A percentile compares a stretch with the other conserved stretches of the same genome.
Conservation (phyloP, 2,329 filamentous ascomycete species). For the Colletotrichum filicis region DNA sequence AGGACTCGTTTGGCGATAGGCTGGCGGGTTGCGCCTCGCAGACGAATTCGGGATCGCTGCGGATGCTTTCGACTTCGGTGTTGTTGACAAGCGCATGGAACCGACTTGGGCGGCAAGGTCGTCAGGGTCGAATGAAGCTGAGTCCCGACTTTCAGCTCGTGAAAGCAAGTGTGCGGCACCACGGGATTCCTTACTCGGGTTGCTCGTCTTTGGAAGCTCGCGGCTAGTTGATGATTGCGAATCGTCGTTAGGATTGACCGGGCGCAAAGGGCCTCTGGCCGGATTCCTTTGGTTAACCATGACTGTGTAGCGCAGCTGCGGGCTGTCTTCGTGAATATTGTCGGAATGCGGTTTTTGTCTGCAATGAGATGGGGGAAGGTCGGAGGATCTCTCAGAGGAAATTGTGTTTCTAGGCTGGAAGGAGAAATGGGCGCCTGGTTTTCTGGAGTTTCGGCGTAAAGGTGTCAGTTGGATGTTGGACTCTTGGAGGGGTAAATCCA, state of each 20-base stretch:
- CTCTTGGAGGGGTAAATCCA: not conserved
- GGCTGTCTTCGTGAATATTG: not conserved
- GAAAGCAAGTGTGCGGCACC: conserved; percentile 41
- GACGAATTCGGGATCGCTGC: conserved; percentile 6
- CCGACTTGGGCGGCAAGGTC: conserved; percentile 33
- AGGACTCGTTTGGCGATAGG: conserved; percentile 10
- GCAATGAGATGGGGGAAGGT: conserved; percentile 32
- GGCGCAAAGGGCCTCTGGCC: conserved; percentile 55
- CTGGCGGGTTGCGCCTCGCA: conserved; percentile 15
- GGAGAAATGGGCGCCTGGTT: conserved; percentile 45
- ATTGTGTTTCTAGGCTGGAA: conserved; percentile 46
- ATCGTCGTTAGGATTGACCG: conserved; percentile 48
- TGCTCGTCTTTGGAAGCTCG: conserved; percentile 26
- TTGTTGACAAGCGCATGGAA: conserved; percentile 34
- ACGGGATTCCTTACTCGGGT: conserved; percentile 25
- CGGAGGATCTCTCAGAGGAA: conserved; percentile 38
- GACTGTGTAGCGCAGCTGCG: conserved; percentile 24
- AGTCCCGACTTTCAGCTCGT: conserved; percentile 26
- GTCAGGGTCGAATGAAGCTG: conserved; percentile 32
- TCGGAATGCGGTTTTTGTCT: conserved; percentile 9
- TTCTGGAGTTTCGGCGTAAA: conserved; percentile 36
- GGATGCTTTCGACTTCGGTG: conserved; percentile 5
- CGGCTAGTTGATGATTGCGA: conserved; percentile 41
- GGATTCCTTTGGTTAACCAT: conserved; percentile 62
- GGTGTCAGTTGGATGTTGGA: conserved; percentile 23